These are phyloP conservation scores for Cudoniella acicularis DNA, from an alignment of 495 filamentous ascomycete species.

Conservation along the genomic window DNA sequence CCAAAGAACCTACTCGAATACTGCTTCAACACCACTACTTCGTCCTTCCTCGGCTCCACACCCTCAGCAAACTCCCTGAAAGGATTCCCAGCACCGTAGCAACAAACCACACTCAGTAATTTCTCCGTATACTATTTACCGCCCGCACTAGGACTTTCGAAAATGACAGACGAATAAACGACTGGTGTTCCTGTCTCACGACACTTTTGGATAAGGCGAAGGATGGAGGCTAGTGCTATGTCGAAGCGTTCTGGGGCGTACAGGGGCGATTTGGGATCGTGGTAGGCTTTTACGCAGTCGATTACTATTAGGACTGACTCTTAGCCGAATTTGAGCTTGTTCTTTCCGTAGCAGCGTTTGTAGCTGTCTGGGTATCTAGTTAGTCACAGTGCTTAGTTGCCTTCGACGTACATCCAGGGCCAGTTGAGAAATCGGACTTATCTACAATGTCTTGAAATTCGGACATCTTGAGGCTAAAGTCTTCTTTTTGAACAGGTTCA, in stretches of 20 bases:
- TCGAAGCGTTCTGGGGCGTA: conserved; percentile 12
- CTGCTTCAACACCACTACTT: conserved; percentile 4
- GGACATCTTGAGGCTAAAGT: background rate
- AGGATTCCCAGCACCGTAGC: conserved; percentile 9
- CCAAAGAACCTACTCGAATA: conserved; percentile 11
- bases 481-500: too few species aligned
- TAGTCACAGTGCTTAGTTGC: background rate
- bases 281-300: conserved; percentile 9
- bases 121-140: conserved; percentile 10
- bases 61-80: conserved; percentile 9
- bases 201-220: conserved; percentile 5
- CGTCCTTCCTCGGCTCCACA: conserved; percentile 4
- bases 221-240: conserved; percentile 4
- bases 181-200: background rate
- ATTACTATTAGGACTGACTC: conserved; percentile 8
- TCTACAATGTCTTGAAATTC: background rate
- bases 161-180: conserved; percentile 5
- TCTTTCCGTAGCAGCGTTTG: conserved; percentile 7
- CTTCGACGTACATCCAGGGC: too few species aligned
- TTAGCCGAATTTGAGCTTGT: conserved; percentile 1
- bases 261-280: conserved; percentile 3
- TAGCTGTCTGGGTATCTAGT: background rate
- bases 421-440: background rate
- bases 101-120: conserved; percentile 4
- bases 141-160: conserved; percentile 1